Base-by-base conservation (phyloP, 345 rosid genomes). In the Salix suchowensis region DNA sequence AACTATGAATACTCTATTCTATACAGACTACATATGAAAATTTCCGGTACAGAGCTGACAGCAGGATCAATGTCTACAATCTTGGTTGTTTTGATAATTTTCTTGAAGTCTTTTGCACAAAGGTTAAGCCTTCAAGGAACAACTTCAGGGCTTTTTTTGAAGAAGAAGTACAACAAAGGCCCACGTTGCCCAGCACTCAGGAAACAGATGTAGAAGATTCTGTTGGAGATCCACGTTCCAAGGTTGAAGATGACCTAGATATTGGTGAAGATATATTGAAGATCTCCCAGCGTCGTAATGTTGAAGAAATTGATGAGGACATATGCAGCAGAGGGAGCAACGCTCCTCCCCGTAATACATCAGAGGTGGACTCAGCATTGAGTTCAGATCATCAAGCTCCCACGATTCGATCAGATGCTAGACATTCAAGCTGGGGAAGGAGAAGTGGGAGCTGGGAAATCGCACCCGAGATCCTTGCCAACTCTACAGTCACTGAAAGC, bases 21-120 rank as follows among this genome's bases (percentile, higher is more conserved):
- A 75, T 87, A 67, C 93, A 94, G 97, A 96, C 98, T n/a, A 96
- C 97, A 15, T 91, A 93, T 79, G 99, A 96, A 83, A 93, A 96
- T 78, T 91, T 93, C 81, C 94, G 97, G 77, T 88, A 88, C 84
- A 86, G 93, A 87, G 83, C 98, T 65, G 96, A 91, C 83, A 89
- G 76, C 76, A 87, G 92, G 87, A 50, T 81, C 77, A 92, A 89
- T 77, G 88, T 86, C 26, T 91, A 86, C 77, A 78, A 90, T 75
- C 84, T 78, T 64, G 96, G 98, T 10, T 88, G 93, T 72, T 21
- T 81, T 26, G 77, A 77, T 75, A 96, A 93, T 81, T 91, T 93
- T 77, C 67, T 86, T 9, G 96, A 96, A 79, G 92, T 85, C 71
- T 92, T 96, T 80, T 93, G 92, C 85, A 86, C 94, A 2, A 76